Conservation (phyloP, 768 basidiomycete genomes). For the Trametes cinnabarina region DNA sequence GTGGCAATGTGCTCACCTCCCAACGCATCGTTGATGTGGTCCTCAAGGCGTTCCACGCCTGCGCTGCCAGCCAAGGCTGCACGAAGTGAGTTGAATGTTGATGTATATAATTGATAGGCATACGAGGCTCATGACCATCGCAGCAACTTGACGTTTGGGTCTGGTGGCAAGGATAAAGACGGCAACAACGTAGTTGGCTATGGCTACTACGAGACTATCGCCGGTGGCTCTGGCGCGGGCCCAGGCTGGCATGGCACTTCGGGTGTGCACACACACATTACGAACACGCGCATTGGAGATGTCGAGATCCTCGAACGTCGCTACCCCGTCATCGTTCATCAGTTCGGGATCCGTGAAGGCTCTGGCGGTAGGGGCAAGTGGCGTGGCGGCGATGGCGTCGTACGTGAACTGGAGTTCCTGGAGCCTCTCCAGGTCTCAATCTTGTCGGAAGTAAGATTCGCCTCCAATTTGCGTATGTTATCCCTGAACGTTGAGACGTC, state of each 20-base stretch:
- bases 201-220: slow-evolving; percentile 90
- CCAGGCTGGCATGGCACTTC: slow-evolving; percentile 88
- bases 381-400: slow-evolving; percentile 81
- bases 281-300: slow-evolving; percentile 90
- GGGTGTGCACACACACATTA: slow-evolving; percentile 92
- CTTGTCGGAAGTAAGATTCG: slow-evolving; percentile 63
- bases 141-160: slow-evolving; percentile 87
- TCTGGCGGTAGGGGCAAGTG: slow-evolving; percentile 72
- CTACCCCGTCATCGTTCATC: slow-evolving; percentile 87
- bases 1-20: slow-evolving; percentile 87
- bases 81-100: slow-evolving; percentile 85
- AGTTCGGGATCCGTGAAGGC: slow-evolving; percentile 70
- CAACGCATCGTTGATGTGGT: slow-evolving; percentile 96
- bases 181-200: slow-evolving; percentile 76
- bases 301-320: slow-evolving; percentile 91
- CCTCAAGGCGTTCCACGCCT: slow-evolving; percentile 87
- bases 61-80: slow-evolving; percentile 90
- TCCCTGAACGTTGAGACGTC: too few species aligned
- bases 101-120: too few species aligned
- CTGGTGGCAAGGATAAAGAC: slow-evolving; percentile 81
- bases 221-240: slow-evolving; percentile 91
- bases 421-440: slow-evolving; percentile 86
- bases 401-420: slow-evolving; percentile 79
- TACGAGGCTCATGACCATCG: background rate
- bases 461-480: background rate